Evolutionary conservation across 208 protist species (phyloP).

Genomic region (Histomonas meleagridis): DNA sequence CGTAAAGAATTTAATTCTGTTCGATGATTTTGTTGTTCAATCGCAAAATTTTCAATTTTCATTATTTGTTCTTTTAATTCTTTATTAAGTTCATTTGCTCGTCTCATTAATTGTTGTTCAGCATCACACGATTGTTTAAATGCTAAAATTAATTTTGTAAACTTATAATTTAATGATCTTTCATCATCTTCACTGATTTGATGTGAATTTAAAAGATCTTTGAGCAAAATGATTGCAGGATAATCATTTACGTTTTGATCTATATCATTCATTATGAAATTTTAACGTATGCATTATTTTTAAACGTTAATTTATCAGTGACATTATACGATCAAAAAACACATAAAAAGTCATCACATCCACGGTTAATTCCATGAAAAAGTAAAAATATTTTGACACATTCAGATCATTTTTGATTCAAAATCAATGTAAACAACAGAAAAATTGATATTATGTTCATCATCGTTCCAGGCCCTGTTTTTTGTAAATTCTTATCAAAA

Average conservation of each 20-base stretch:
- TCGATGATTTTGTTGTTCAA: neutral
- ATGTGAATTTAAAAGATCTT: neutral
- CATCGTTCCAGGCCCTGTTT: no score
- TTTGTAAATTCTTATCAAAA: no score
- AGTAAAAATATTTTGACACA: no score
- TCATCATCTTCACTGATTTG: neutral
- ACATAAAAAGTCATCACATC: no score
- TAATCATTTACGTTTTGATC: neutral
- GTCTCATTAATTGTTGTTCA: neutral
- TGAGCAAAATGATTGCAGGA: neutral
- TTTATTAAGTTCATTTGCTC: neutral
- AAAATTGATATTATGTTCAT: no score
- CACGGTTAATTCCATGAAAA: no score
- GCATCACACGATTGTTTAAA: neutral
- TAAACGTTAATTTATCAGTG: no score
- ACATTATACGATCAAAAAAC: no score
- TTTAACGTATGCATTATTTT: no score
- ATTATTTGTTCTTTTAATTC: neutral
- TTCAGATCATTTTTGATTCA: no score
- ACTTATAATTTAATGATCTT: neutral
- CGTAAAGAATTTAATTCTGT: neutral
- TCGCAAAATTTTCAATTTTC: neutral
- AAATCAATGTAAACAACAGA: no score
- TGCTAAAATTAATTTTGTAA: neutral
- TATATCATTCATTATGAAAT: neutral